A percentile compares a stretch with the other conserved stretches of the same genome.
Evolutionary conservation across 352 stramenopile species (phyloP).

Genomic region (Pseudoperonospora humuli): DNA sequence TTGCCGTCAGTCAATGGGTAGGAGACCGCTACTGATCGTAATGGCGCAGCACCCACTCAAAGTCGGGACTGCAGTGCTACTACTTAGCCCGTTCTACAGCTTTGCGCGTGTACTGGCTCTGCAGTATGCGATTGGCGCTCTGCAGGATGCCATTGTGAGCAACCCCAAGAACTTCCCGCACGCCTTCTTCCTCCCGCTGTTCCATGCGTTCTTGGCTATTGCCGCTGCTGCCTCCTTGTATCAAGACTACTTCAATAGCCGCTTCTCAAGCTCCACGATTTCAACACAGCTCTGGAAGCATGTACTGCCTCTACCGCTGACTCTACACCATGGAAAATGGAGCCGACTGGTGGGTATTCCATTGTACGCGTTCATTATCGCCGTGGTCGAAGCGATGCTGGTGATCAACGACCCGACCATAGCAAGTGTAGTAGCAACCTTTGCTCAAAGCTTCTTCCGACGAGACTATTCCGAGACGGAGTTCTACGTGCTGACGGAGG

Average conservation of each 20-base stretch:
- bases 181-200: slow-evolving; percentile 46
- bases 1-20: too few species aligned
- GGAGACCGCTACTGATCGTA: slow-evolving; percentile 45
- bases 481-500: slow-evolving; percentile 16
- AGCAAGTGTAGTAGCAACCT: too few species aligned
- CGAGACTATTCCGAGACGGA: slow-evolving; percentile 21
- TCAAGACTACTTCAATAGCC: slow-evolving; percentile 29
- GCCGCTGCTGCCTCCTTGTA: slow-evolving; percentile 35
- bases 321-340: slow-evolving; percentile 35
- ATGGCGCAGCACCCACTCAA: slow-evolving; percentile 56
- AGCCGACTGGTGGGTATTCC: slow-evolving; percentile 58
- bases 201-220: slow-evolving; percentile 31
- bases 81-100: slow-evolving; percentile 52
- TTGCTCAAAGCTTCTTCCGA: slow-evolving; percentile 33
- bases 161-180: slow-evolving; percentile 54
- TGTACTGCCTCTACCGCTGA: slow-evolving; percentile 56
- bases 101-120: slow-evolving; percentile 60
- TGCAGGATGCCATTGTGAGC: slow-evolving; percentile 42
- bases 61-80: slow-evolving; percentile 37
- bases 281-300: slow-evolving; percentile 39
- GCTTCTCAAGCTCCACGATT: slow-evolving; percentile 21
- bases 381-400: slow-evolving; percentile 39
- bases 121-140: slow-evolving; percentile 39
- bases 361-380: slow-evolving; percentile 49
- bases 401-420: slow-evolving; percentile 38